Percentiles rank a stretch among this genome's conserved stretches.
phyloP scores from a whole-genome alignment of 2,329 filamentous ascomycete genomes.

The Verticillium nubilum region DNA sequence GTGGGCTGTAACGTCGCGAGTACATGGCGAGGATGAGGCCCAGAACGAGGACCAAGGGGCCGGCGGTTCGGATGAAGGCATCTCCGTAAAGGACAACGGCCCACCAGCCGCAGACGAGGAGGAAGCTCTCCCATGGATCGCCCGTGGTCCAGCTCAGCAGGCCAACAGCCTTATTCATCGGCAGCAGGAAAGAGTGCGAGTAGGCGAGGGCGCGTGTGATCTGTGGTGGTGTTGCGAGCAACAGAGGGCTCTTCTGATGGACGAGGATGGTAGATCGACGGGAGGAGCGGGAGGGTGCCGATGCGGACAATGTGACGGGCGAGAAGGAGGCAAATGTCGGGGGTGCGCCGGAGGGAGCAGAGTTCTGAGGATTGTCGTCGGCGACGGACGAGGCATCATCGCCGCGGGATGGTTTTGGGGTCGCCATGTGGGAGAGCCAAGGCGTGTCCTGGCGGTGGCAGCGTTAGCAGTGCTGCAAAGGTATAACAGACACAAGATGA shows the following conservation, averaged over 20 bases:
- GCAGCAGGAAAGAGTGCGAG: slow-evolving; percentile 88
- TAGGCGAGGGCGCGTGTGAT: slow-evolving; percentile 92
- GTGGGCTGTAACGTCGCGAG: slow-evolving; percentile 77
- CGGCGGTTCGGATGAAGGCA: slow-evolving; percentile 71
- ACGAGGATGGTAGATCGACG: slow-evolving; percentile 89
- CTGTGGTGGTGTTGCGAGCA: slow-evolving; percentile 90
- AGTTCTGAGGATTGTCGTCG: slow-evolving; percentile 21
- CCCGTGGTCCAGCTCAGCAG: slow-evolving; percentile 89
- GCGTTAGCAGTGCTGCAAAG: slow-evolving; percentile 12
- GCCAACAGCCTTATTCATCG: slow-evolving; percentile 78
- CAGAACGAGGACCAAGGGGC: slow-evolving; percentile 75
- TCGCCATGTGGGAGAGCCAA: slow-evolving; percentile 50
- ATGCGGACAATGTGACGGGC: slow-evolving; percentile 68
- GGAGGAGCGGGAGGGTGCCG: slow-evolving; percentile 52
- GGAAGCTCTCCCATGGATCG: slow-evolving; percentile 95
- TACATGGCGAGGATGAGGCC: slow-evolving; percentile 90
- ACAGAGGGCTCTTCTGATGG: slow-evolving; percentile 89
- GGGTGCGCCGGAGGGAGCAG: slow-evolving; percentile 35
- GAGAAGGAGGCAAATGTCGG: slow-evolving; percentile 89
- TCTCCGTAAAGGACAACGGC: slow-evolving; percentile 81
- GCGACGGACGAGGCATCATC: slow-evolving; percentile 21
- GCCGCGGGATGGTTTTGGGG: slow-evolving; percentile 33
- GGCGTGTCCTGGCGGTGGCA: slow-evolving; percentile 30
- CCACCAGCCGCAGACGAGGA: slow-evolving; percentile 84
- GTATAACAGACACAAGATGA: not conserved